phyloP scores from a whole-genome alignment of 2,329 filamentous ascomycete genomes.

The Calonectria naviculata region DNA sequence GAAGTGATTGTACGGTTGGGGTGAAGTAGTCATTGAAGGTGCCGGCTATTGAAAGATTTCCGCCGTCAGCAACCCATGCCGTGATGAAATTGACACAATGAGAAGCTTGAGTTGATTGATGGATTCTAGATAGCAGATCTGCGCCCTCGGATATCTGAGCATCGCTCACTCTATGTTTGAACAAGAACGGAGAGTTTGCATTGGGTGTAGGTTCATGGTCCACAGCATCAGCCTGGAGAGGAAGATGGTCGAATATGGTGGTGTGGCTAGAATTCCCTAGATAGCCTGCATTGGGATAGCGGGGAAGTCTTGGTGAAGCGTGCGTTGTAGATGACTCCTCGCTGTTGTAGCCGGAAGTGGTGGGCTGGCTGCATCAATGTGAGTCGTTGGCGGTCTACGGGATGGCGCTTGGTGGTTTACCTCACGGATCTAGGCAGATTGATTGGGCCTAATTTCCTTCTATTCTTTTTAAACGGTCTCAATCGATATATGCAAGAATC shows the following conservation, averaged over 20 bases:
- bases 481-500: constrained; percentile 10
- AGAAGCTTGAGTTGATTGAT: neutral
- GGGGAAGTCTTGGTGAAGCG: neutral
- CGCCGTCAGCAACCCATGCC: constrained; percentile 3
- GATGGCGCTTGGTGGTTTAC: neutral
- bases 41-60: constrained; percentile 13
- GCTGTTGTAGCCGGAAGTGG: neutral
- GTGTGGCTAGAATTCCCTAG: constrained; percentile 35
- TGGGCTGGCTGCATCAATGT: neutral
- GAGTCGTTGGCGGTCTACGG: neutral
- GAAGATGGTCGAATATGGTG: constrained; percentile 27
- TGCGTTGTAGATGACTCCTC: neutral
- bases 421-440: neutral
- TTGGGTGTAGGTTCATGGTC: neutral
- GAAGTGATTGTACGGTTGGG: neutral
- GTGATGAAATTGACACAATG: constrained; percentile 6
- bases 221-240: neutral
- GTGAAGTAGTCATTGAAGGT: constrained; percentile 5
- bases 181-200: neutral
- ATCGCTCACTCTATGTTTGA: neutral
- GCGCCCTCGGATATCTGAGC: constrained; percentile 9
- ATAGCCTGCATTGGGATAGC: constrained; percentile 38
- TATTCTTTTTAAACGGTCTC: constrained; percentile 15
- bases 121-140: constrained; percentile 1
- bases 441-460: neutral